Evolutionary conservation across 257 asterid species (phyloP).

Genomic region (Fraxinus cuspidata): DNA sequence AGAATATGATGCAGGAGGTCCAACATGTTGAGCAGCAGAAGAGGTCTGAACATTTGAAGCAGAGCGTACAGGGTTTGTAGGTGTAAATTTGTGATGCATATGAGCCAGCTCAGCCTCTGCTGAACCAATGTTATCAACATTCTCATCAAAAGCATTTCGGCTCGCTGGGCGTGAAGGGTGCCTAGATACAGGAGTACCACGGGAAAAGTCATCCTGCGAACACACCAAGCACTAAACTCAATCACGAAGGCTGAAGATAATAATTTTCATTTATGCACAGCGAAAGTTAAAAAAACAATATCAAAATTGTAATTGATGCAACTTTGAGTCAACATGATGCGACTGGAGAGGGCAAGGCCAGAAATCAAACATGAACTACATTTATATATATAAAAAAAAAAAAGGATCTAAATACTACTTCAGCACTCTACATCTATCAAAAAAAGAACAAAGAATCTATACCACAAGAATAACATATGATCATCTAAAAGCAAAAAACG

Average conservation of each 20-base stretch:
- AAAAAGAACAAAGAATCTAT: not conserved
- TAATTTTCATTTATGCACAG: not conserved
- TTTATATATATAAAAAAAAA: not conserved
- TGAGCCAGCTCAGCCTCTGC: slow-evolving; percentile 41
- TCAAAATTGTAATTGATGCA: not conserved
- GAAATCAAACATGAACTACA: not conserved
- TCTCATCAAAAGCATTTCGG: slow-evolving; percentile 40
- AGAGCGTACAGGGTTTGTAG: slow-evolving; percentile 39
- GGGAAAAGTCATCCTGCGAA: slow-evolving; percentile 54
- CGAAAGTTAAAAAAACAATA: not conserved
- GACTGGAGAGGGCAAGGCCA: not conserved
- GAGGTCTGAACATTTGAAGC: slow-evolving; percentile 41
- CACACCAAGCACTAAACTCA: slow-evolving; percentile 1
- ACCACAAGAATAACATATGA: not conserved
- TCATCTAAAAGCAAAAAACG: not conserved
- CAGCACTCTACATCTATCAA: not conserved
- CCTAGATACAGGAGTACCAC: slow-evolving; percentile 42
- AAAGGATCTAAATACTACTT: not conserved
- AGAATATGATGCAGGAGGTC: slow-evolving; percentile 44
- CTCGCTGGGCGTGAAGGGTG: slow-evolving; percentile 50
- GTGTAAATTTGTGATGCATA: slow-evolving; percentile 43
- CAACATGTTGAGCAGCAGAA: slow-evolving; percentile 43
- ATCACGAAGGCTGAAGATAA: slow-evolving; percentile 9
- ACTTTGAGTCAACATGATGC: not conserved
- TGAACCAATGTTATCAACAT: slow-evolving; percentile 22